phyloP scores from a whole-genome alignment of 495 filamentous ascomycete genomes.

The Xylaria acuta region DNA sequence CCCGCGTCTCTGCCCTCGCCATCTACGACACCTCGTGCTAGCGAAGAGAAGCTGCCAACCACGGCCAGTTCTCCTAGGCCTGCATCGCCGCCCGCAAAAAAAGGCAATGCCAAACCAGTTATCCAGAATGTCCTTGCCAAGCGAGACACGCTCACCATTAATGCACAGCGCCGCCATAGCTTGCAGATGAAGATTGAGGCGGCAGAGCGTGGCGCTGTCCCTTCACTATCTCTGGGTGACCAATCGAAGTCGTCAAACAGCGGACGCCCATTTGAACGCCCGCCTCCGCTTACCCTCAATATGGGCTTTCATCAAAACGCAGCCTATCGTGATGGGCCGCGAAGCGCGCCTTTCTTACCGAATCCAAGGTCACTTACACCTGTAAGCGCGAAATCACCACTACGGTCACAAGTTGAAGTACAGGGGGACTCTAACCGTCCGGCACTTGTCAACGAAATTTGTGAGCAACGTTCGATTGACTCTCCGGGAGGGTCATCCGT shows the following conservation, averaged over 20 bases:
- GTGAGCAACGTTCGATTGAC: not conserved
- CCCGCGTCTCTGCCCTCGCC: constrained; percentile 39
- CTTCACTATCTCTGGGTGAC: constrained; percentile 4
- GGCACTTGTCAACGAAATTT: not conserved
- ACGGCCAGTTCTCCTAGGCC: constrained; percentile 11
- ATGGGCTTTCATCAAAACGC: constrained; percentile 24
- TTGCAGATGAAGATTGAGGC: constrained; percentile 56
- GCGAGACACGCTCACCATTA: constrained; percentile 50
- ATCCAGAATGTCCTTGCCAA: constrained; percentile 50
- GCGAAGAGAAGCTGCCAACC: constrained; percentile 38
- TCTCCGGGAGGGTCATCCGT: constrained; percentile 29
- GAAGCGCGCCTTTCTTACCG: constrained; percentile 27
- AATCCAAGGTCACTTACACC: constrained; percentile 31
- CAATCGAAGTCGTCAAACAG: constrained; percentile 30
- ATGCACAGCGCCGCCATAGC: constrained; percentile 44
- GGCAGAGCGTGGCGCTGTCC: constrained; percentile 31
- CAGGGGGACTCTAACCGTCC: not conserved
- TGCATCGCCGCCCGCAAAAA: constrained; percentile 17
- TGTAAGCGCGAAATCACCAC: constrained; percentile 25
- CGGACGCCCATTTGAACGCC: constrained; percentile 27
- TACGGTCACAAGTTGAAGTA: not conserved
- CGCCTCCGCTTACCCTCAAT: constrained; percentile 36
- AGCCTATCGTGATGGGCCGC: constrained; percentile 33
- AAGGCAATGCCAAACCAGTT: constrained; percentile 37
- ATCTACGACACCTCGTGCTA: constrained; percentile 34